Base-by-base conservation (phyloP, 2,329 filamentous ascomycete species). In the Dactylellina sp. region DNA sequence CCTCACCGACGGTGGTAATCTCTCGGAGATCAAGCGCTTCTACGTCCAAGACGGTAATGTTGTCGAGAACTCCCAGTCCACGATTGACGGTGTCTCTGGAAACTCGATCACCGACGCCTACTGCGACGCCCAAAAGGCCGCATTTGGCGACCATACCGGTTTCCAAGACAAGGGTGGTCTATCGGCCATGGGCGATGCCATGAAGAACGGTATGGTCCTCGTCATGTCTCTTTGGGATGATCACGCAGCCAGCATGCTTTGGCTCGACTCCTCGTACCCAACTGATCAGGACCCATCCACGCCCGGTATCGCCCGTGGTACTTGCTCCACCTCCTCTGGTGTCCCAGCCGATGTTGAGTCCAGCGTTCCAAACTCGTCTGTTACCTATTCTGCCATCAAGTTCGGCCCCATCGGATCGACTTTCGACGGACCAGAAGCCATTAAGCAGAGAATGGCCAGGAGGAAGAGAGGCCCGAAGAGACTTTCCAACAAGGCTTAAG, bases 311-410 rank as follows among this genome's bases (percentile, higher is more conserved):
- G 81, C 82, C 37, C 85, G 87, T 78, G 88, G 88, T 56, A 81
- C 82, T 42, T 89, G 87, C 80, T 64, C 83, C 57, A 83, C 82
- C 46, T 81, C 79, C 76, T 85, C 85, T 16, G 87, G 87, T 39
- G 83, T 80, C 22, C 87, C 87, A 14, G 63, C 79, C 20, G 83
- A 84, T 3, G 80, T 89, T 44, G 85, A 88, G 81, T 49, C 79
- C 11, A 76, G 81, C 49, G 78, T 80, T 9, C 82, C 85, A 39
- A 81, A 83, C 80, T 81, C 86, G 49, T 82, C 82, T 76, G 86
- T 88, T 52, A 79, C 82, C 74, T 88, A 83, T 82, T 87, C 85
- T 75, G 87, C 87, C 82, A 87, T 88, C 82, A 84, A 84, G 80
- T 84, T 86, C 77, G 86, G 86, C 24, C 82, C 85, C 64, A 85